Evolutionary conservation across 208 protist genomes (phyloP), one percentile per base, ranked within the genome.

Genomic region (Trichomonas gallinae): DNA sequence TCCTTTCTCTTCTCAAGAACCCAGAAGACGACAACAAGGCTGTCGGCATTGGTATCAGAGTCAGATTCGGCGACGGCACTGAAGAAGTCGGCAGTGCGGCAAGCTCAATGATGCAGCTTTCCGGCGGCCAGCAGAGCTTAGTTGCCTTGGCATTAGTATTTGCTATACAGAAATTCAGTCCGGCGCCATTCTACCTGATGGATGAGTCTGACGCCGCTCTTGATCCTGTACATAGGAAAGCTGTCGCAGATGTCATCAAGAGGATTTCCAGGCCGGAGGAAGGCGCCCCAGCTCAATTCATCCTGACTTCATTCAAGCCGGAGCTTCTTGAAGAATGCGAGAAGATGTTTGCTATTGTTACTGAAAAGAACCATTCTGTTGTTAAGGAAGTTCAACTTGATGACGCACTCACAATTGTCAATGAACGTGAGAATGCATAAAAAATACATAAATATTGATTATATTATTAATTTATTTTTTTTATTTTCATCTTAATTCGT

Each of bases 141-240:
- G 42, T 96, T 83, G 36, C 93, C 6, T 96, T 96, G 34, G 40
- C 49, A 46, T 34, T 96, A 0, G 40, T 96, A 44, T 96, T 96
- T 45, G 46, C 93, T 3, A 96, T 96, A 9, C 93, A 96, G 40
- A 72, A 81, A 45, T 96, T 44, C 63, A 9, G 10, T 34, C 93
- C 93, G 31, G 93, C 93, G 3, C 93, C 93, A 44, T 96, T 96
- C 36, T 96, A 96, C 36, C 9, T 96, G 21, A 81, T 96, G 26
- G 93, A 96, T 26, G 93, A 96, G 72, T 36, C 63, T 4, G 93
- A 96, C 38, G 36, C 93, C 31, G 93, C 93, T 46, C 38, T 96
- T 8, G 93, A 96, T 81, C 34, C 31, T 36, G 38, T 81, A 21
- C 63, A 96, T 26, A 44, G 93, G 44, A 44, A 31, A 17, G 93